These are phyloP conservation scores for Coleophoma cylindrospora DNA, from an alignment of 2,329 filamentous ascomycete species.

Conservation along the genomic window DNA sequence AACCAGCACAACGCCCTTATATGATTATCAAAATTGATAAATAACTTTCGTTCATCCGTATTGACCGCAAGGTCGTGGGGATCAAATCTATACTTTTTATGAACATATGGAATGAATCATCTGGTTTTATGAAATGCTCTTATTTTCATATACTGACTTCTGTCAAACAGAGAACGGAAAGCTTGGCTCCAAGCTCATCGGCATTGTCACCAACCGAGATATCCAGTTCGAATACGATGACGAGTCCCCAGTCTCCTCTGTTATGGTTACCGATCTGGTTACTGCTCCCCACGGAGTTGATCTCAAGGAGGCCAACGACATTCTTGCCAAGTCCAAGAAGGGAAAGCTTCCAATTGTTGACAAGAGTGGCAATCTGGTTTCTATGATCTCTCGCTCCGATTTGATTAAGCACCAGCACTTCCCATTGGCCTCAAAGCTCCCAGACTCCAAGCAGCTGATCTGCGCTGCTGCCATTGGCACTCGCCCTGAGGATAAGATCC, in stretches of 20 bases:
- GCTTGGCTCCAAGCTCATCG: constrained; percentile 90
- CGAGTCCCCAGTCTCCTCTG: constrained; percentile 69
- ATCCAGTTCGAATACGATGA: constrained; percentile 89
- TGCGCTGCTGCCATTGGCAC: constrained; percentile 95
- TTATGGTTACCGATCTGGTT: constrained; percentile 94
- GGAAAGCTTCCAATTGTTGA: constrained; percentile 95
- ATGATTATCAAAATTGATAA: constrained; percentile 78
- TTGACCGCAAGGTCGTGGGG: constrained; percentile 85
- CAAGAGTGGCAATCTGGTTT: constrained; percentile 76
- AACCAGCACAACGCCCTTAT: constrained; percentile 29
- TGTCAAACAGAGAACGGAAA: constrained; percentile 71
- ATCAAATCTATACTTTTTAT: constrained; percentile 51
- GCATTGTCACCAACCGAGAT: constrained; percentile 96
- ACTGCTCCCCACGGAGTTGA: constrained; percentile 81
- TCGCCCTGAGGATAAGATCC: constrained; percentile 83
- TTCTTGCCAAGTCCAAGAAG: constrained; percentile 94
- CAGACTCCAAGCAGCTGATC: constrained; percentile 95
- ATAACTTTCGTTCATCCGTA: constrained; percentile 99
- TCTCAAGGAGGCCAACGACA: constrained; percentile 83
- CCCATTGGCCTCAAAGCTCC: constrained; percentile 91
- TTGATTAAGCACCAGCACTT: constrained; percentile 98
- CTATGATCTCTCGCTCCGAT: constrained; percentile 90
- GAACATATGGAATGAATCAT: constrained; percentile 23
- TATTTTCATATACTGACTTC: constrained; percentile 30
- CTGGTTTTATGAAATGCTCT: not conserved